A percentile compares a stretch with the other conserved stretches of the same genome.
Conservation (phyloP, 257 asterid genomes). For the Solanum gracilifrons region DNA sequence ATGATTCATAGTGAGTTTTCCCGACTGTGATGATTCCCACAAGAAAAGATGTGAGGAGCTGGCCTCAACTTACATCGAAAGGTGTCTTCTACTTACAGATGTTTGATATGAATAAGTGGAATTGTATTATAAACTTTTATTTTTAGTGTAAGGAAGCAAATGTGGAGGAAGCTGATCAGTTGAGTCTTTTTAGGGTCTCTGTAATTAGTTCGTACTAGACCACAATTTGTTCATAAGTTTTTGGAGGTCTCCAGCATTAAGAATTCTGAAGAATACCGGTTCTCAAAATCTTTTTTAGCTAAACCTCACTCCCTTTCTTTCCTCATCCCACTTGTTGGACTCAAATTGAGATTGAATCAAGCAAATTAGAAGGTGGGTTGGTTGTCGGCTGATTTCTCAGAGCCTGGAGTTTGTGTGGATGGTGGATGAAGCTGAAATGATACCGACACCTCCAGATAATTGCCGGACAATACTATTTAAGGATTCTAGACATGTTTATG, state of each 20-base stretch:
- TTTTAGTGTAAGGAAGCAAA: neutral
- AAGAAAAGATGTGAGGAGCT: neutral
- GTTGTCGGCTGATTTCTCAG: neutral
- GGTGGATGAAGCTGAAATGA: neutral
- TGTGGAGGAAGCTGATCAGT: neutral
- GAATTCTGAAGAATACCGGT: neutral
- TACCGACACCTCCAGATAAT: neutral
- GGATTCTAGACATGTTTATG: neutral
- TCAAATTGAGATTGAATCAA: neutral
- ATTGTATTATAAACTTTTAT: too few species aligned
- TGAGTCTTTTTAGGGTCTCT: neutral
- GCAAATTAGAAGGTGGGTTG: neutral
- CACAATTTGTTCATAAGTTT: neutral
- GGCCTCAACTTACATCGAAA: neutral
- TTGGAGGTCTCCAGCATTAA: neutral
- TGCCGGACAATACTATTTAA: neutral
- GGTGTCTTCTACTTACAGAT: neutral
- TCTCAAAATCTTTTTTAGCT: neutral
- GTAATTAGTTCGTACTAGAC: neutral
- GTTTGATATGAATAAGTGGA: neutral
- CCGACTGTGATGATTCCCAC: neutral
- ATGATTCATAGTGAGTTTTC: neutral
- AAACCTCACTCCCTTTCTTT: neutral
- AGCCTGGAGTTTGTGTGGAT: neutral
- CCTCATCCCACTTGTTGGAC: neutral